Evolutionary conservation across 257 asterid genomes (phyloP), one percentile per base, ranked within the genome.

Genomic region (Nicotiana noctiflora): DNA sequence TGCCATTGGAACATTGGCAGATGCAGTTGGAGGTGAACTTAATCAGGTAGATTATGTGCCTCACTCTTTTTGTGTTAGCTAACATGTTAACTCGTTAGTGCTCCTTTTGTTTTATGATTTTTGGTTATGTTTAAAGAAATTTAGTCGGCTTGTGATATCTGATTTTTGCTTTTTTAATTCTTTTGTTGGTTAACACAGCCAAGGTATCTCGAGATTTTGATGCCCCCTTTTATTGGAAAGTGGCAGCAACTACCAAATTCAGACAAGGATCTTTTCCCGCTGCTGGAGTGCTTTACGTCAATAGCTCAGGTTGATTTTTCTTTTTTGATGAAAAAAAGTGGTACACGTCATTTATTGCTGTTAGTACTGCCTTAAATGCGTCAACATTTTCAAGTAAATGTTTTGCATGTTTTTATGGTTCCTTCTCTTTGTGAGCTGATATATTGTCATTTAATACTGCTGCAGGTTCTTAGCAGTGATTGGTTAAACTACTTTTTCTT

Each of bases 211-310:
- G 98, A 94, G 76, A 90, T 96, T 88, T 83, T 96, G 91, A 96
- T 96, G 98, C 97, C 98, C 77, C 99, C 99, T 37, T 85, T 96
- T 85, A 93, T 96, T 86, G 88, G 92, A 17, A 96, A 96, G 92
- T 96, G 99, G 99, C 94, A 96, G 91, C 99, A 94, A 79, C 95
- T 96, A 79, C 90, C 98, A 32, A 88, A 96, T 85, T 85, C 92
- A 6, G 98, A 96, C 87, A 96, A 93, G 89, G 99, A 96, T 89
- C 92, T 96, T 79, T 92, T 96, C 81, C 99, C 98, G 2, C 90
- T 96, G 83, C 91, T 96, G 74, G 99, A 96, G 90, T 96, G 99
- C 84, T 96, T 96, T 87, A 96, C 99, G 52, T 96, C 99, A 78
- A 89, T 96, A 79, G 95, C 99, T 62, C 98, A 95, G 97, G 97